phyloP scores from a whole-genome alignment of 768 basidiomycete genomes.

The Boletus rex-veris region DNA sequence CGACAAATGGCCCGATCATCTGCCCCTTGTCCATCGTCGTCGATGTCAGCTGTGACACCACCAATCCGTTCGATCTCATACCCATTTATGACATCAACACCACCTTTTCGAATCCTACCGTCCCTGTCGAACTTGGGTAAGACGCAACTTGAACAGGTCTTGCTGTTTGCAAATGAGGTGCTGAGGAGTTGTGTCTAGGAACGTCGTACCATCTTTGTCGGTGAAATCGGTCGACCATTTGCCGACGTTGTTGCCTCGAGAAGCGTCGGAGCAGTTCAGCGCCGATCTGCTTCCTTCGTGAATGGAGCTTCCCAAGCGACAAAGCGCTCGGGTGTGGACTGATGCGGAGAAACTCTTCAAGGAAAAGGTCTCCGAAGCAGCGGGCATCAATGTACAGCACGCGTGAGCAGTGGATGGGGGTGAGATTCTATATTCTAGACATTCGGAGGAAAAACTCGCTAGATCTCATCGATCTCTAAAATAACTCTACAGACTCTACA shows the following conservation, averaged over 20 bases:
- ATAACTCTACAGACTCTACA: no score
- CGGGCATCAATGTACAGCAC: conserved; percentile 5
- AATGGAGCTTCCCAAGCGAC: conserved; percentile 66
- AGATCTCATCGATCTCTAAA: no score
- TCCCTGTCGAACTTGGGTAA: conserved; percentile 78
- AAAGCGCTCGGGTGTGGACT: conserved; percentile 74
- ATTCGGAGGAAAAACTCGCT: not conserved
- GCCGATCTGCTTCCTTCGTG: conserved; percentile 81
- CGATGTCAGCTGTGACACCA: conserved; percentile 97
- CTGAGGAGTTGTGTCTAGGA: conserved; percentile 35
- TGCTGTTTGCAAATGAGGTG: not conserved
- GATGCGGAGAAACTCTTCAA: conserved; percentile 83
- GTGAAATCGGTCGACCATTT: conserved; percentile 97
- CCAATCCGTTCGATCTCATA: conserved; percentile 96
- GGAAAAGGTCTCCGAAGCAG: conserved; percentile 58
- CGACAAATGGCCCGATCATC: conserved; percentile 61
- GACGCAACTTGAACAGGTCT: conserved; percentile 26
- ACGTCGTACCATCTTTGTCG: conserved; percentile 64
- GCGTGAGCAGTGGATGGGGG: not conserved
- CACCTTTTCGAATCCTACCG: conserved; percentile 88
- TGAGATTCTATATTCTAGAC: not conserved
- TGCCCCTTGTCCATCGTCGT: conserved; percentile 70
- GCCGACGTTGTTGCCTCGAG: conserved; percentile 90
- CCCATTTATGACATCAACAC: conserved; percentile 95
- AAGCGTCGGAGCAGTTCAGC: conserved; percentile 97